A percentile compares a stretch with the other conserved stretches of the same genome.
Evolutionary conservation across 345 rosid genomes (phyloP).

Genomic region (Angophora floribunda): DNA sequence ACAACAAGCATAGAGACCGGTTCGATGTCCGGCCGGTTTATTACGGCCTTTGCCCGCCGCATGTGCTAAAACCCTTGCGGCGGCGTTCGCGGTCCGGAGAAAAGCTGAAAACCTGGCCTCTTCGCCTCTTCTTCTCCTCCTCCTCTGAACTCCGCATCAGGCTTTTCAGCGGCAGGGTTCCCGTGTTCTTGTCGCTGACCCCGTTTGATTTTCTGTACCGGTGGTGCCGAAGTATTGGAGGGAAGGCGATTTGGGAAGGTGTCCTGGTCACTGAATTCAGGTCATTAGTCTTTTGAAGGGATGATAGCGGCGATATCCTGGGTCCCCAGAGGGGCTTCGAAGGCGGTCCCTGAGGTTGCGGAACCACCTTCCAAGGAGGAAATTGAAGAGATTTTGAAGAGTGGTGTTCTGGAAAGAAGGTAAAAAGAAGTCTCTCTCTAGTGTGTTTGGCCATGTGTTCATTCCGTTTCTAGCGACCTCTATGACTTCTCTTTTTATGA

Average conservation of each 20-base stretch:
- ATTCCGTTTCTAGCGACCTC: background rate
- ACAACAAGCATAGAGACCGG: background rate
- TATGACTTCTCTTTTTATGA: background rate
- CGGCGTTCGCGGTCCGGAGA: background rate
- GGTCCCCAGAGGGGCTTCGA: conserved; percentile 80
- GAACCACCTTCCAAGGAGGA: conserved; percentile 80
- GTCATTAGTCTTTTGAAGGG: background rate
- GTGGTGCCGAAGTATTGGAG: background rate
- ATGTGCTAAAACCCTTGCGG: background rate
- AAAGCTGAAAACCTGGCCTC: background rate
- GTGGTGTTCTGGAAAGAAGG: conserved; percentile 42
- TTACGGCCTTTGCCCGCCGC: background rate
- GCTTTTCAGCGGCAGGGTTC: background rate
- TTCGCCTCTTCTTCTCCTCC: background rate
- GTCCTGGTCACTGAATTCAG: background rate
- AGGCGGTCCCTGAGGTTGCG: conserved; percentile 53
- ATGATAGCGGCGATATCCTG: conserved; percentile 86
- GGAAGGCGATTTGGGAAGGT: background rate
- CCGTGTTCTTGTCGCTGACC: background rate
- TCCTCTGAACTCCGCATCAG: background rate
- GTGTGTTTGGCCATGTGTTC: background rate
- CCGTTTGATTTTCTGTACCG: background rate
- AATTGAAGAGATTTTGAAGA: conserved; percentile 61
- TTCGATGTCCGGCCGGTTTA: background rate
- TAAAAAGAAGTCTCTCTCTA: background rate